Percentiles rank a stretch among this genome's conserved stretches.
phyloP scores from a whole-genome alignment of 805 yeast species.

The Lipomyces sp. region DNA sequence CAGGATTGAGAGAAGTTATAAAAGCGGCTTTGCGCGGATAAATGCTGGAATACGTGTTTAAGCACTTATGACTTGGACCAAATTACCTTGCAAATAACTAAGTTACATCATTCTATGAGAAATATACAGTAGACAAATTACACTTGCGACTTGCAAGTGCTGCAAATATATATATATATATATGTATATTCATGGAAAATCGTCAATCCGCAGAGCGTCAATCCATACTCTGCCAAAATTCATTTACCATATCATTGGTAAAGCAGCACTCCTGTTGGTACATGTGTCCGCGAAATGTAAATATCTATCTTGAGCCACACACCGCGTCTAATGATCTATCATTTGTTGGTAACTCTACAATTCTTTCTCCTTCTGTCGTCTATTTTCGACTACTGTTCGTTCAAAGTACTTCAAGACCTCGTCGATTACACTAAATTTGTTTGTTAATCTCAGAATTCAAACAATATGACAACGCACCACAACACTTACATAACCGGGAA shows the following conservation, averaged over 20 bases:
- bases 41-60: no score
- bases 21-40: no score
- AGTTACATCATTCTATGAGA: background rate
- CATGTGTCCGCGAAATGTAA: background rate
- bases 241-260: background rate
- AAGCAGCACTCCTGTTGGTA: background rate
- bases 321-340: background rate
- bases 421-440: constrained; percentile 41
- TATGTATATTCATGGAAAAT: background rate
- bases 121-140: background rate
- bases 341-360: background rate
- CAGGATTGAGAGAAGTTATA: no score
- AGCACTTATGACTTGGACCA: no score
- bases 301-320: background rate
- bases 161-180: background rate
- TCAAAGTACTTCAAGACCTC: constrained; percentile 49
- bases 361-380: constrained; percentile 16
- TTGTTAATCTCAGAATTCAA: background rate
- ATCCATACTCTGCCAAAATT: background rate
- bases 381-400: constrained; percentile 37
- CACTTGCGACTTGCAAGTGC: background rate
- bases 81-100: no score
- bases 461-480: background rate
- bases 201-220: background rate
- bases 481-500: constrained; percentile 45